phyloP scores from a whole-genome alignment of 371 early-diverging fungal species.

The Catenaria anguillulae region DNA sequence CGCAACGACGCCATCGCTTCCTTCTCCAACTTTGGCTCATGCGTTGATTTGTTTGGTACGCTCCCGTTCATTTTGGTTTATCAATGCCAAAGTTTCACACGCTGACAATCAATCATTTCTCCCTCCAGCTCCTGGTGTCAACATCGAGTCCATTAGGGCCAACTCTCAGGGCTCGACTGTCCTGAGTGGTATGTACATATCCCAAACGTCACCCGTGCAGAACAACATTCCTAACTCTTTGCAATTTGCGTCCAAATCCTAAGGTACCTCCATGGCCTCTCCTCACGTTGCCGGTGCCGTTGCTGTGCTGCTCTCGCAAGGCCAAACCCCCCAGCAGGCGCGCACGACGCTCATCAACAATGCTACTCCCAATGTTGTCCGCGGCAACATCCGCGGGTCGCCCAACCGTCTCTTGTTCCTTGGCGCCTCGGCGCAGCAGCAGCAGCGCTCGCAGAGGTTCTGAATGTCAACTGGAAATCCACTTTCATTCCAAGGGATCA shows the following conservation, averaged over 20 bases:
- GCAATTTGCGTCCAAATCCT: too few species aligned
- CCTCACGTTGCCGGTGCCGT: background rate
- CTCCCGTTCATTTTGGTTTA: too few species aligned
- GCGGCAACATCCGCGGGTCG: background rate
- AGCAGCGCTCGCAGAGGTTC: too few species aligned
- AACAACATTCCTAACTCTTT: too few species aligned
- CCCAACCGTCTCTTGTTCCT: too few species aligned
- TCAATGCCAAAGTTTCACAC: too few species aligned
- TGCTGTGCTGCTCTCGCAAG: background rate
- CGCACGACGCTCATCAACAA: background rate
- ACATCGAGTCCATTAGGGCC: background rate
- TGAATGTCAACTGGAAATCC: too few species aligned
- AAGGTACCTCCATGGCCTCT: conserved; percentile 3
- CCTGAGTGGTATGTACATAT: too few species aligned
- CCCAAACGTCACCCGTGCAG: background rate
- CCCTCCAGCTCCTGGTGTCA: background rate
- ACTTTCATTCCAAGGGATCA: too few species aligned
- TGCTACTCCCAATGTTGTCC: background rate
- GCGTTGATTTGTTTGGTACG: background rate
- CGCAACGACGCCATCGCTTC: background rate
- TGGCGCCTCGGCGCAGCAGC: too few species aligned
- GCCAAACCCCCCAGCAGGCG: background rate
- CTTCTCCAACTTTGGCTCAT: background rate
- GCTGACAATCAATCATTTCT: too few species aligned
- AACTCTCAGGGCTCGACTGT: too few species aligned